Evolutionary conservation across 2,329 filamentous ascomycete genomes (phyloP), one percentile per base, ranked within the genome.

Genomic region (Exophiala alcalophila): DNA sequence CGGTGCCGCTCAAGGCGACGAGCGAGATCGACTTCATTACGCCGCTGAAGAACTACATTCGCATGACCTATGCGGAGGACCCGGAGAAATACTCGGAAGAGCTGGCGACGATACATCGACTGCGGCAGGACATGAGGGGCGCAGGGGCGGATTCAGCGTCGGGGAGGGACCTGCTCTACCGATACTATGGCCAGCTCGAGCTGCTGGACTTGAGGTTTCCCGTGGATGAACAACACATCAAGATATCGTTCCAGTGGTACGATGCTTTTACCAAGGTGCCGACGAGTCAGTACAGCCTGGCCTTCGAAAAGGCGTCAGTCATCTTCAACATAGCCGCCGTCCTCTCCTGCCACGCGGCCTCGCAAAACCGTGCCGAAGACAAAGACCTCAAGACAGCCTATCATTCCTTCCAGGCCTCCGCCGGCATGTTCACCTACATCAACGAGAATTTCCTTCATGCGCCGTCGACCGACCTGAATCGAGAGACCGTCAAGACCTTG

Each of bases 391-490:
- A 98, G 70, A 91, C 89, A 10, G 88, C 92, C 12, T 98, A 97
- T 63, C 91, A 98, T 66, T 96, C 90, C 14, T 97, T 97, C 70
- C 92, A 98, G 66, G 92, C 92, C 27, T 90, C 91, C 5, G 92
- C 92, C 7, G 92, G 92, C 70, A 98, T 98, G 92, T 98, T 97
- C 66, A 97, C 91, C 39, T 98, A 98, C 61, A 98, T 98, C 71
- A 98, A 98, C 67, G 92, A 98, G 69, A 98, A 98, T 69, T 98
- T 98, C 63, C 73, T 98, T 24, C 92, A 98, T 60, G 92, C 92
- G 1, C 92, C 94, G 1, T 96, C 90, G 6, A 90, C 87, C n/a
- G 92, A 98, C 61, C 69, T 98, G 33, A 97, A 90, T 63, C 75
- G 92, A 48, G 91, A 98, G 36, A 98, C 92, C 0, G 88, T 98